Percentiles rank a stretch among this genome's conserved stretches.
These are phyloP conservation scores for Oldenlandia corymbosa DNA, from an alignment of 257 asterid genomes.

Conservation along the genomic window DNA sequence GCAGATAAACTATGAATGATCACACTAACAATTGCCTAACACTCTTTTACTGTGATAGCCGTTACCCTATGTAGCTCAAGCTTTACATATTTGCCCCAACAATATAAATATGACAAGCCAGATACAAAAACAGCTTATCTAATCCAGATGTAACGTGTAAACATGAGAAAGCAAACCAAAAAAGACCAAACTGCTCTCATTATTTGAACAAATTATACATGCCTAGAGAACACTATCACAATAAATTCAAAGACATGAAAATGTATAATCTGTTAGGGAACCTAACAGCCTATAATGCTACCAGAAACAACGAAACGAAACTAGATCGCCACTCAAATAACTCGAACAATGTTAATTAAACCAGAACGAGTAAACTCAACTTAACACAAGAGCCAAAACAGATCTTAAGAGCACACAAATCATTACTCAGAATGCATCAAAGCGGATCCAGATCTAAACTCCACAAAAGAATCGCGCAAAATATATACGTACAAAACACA, in stretches of 20 bases:
- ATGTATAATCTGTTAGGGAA: not conserved
- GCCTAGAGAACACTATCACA: too few species aligned
- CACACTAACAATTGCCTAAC: not conserved
- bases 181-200: too few species aligned
- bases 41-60: too few species aligned
- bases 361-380: too few species aligned
- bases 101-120: not conserved
- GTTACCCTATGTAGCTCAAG: too few species aligned
- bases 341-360: not conserved
- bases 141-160: not conserved
- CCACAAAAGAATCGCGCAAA: not conserved
- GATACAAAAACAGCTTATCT: not conserved
- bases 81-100: not conserved
- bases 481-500: not conserved
- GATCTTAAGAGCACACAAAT: not conserved
- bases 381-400: not conserved
- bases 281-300: not conserved
- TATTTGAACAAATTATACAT: too few species aligned
- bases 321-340: not conserved
- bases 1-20: not conserved
- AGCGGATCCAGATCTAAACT: conserved; percentile 9
- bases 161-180: not conserved
- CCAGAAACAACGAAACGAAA: not conserved
- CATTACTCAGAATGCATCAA: not conserved
- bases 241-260: not conserved